These are phyloP conservation scores for Colletotrichum musae DNA, from an alignment of 2,329 filamentous ascomycete genomes.

Conservation along the genomic window DNA sequence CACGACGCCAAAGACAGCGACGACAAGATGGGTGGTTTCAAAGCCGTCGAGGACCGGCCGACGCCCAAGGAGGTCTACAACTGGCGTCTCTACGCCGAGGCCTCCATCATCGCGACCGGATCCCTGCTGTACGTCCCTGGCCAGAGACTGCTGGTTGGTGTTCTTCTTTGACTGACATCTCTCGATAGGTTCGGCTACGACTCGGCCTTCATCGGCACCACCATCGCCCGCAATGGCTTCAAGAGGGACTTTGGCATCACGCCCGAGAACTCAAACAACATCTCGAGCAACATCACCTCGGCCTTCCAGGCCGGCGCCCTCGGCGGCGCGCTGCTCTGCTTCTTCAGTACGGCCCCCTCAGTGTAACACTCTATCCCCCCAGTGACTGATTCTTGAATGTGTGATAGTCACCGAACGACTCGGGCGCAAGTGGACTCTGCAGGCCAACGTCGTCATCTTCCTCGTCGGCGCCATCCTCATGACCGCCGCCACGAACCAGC, in stretches of 20 bases:
- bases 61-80: slow-evolving; percentile 70
- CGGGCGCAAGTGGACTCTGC: slow-evolving; percentile 66
- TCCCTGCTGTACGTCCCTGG: slow-evolving; percentile 53
- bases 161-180: not conserved
- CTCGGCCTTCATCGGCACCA: slow-evolving; percentile 68
- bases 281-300: slow-evolving; percentile 61
- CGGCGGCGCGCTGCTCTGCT: slow-evolving; percentile 65
- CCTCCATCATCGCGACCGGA: slow-evolving; percentile 63
- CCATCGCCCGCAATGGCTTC: slow-evolving; percentile 65
- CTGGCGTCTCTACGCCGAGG: slow-evolving; percentile 64
- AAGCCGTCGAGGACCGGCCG: slow-evolving; percentile 67
- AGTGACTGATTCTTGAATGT: too few relatives aligned
- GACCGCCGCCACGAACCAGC: slow-evolving; percentile 55
- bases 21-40: slow-evolving; percentile 54
- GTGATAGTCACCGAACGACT: slow-evolving; percentile 58
- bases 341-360: slow-evolving; percentile 51
- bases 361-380: too few relatives aligned
- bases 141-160: not conserved
- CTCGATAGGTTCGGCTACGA: slow-evolving; percentile 65
- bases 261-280: slow-evolving; percentile 47
- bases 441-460: slow-evolving; percentile 60
- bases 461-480: slow-evolving; percentile 60
- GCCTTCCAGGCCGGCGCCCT: slow-evolving; percentile 66
- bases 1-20: not conserved
- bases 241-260: slow-evolving; percentile 55